These are phyloP conservation scores for Backusella parvicylindrica DNA, from an alignment of 192 early-diverging fungal species.

Conservation along the genomic window DNA sequence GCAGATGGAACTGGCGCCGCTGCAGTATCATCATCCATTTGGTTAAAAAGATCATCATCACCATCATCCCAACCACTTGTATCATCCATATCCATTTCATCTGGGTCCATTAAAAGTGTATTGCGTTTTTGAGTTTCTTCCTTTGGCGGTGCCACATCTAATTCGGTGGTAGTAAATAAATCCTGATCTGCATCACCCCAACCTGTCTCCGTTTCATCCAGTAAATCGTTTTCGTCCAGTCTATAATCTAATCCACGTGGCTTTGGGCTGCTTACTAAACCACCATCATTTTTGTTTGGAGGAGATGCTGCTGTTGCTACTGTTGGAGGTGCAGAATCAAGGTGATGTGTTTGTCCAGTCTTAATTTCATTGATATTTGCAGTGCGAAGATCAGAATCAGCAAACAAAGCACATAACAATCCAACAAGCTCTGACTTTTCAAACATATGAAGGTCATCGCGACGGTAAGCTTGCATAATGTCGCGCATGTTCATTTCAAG, in stretches of 20 bases:
- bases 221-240: neutral
- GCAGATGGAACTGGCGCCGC: neutral
- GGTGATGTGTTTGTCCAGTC: neutral
- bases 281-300: neutral
- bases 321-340: neutral
- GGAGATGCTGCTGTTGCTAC: neutral
- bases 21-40: neutral
- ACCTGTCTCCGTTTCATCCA: slow-evolving; percentile 3
- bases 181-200: slow-evolving; percentile 25
- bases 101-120: neutral
- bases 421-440: slow-evolving; percentile 40
- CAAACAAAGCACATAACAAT: slow-evolving; percentile 54
- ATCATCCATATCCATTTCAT: neutral
- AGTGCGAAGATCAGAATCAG: slow-evolving; percentile 48
- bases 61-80: neutral
- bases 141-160: neutral
- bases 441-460: slow-evolving; percentile 44
- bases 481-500: slow-evolving; percentile 51
- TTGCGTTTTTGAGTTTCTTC: neutral
- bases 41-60: neutral
- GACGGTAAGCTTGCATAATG: slow-evolving; percentile 52
- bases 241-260: neutral
- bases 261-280: neutral
- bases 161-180: neutral
- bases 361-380: slow-evolving; percentile 49